Percentiles rank a stretch among this genome's conserved stretches.
phyloP scores from a whole-genome alignment of 805 yeast genomes.

The Starmerella cellae region DNA sequence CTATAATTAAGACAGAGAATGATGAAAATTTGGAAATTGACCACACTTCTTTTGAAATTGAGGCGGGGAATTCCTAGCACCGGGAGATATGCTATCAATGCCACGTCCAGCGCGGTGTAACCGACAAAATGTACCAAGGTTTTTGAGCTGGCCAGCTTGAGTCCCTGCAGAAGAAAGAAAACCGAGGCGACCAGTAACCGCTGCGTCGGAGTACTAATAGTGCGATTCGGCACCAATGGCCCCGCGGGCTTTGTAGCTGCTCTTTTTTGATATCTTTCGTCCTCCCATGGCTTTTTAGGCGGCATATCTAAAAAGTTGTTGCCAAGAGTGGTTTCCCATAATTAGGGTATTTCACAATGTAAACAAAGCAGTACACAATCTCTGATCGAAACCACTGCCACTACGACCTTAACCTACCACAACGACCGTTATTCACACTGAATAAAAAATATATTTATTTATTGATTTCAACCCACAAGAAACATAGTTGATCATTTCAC shows the following conservation, averaged over 20 bases:
- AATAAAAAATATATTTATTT: too few species aligned
- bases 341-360: too few species aligned
- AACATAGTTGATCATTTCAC: too few species aligned
- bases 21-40: constrained; percentile 36
- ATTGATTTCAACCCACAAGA: too few species aligned
- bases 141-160: constrained; percentile 61
- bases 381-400: too few species aligned
- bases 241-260: constrained; percentile 1
- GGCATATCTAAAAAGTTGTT: not conserved
- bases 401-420: too few species aligned
- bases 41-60: constrained; percentile 45
- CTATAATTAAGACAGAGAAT: constrained; percentile 36
- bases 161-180: constrained; percentile 67
- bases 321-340: not conserved
- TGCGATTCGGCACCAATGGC: constrained; percentile 45
- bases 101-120: constrained; percentile 58
- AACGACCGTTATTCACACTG: too few species aligned
- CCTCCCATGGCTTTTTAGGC: constrained; percentile 1
- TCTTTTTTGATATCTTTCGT: not conserved
- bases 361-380: too few species aligned
- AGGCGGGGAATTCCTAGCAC: constrained; percentile 63
- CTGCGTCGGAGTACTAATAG: constrained; percentile 55
- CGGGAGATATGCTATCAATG: constrained; percentile 58
- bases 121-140: constrained; percentile 36
- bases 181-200: constrained; percentile 51